These are phyloP conservation scores for Euphorbia pulcherrima DNA, from an alignment of 345 rosid species.

Conservation along the genomic window DNA sequence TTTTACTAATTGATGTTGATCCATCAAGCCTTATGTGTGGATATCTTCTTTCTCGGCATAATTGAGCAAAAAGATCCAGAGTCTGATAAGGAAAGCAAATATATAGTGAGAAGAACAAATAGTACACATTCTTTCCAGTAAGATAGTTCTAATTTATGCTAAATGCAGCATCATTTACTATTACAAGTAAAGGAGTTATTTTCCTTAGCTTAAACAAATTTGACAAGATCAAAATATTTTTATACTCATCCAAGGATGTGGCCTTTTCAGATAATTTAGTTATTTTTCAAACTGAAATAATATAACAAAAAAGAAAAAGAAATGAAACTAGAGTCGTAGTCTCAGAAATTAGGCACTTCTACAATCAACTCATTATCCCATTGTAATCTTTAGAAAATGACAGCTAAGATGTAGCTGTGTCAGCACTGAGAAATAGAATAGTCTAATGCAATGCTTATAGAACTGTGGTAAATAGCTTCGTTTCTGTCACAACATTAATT, in stretches of 20 bases:
- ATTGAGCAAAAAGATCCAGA: conserved; percentile 90
- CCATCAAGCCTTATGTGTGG: conserved; percentile 93
- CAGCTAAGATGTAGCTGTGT: not conserved
- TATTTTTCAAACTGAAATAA: not conserved
- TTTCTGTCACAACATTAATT: conserved; percentile 1
- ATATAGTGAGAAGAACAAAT: not conserved
- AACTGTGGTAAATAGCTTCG: conserved; percentile 11
- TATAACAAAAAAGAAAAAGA: not conserved
- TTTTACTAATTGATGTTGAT: conserved; percentile 86
- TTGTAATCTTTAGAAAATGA: not conserved
- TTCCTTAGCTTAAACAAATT: conserved; percentile 11
- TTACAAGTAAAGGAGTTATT: not conserved
- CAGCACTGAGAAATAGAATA: conserved; percentile 3
- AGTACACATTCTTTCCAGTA: conserved; percentile 10
- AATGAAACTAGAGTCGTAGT: too few relatives aligned
- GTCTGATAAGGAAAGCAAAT: conserved; percentile 48
- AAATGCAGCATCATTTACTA: not conserved
- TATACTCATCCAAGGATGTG: not conserved
- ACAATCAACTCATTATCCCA: not conserved
- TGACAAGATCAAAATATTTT: conserved; percentile 5
- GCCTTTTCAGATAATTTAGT: not conserved
- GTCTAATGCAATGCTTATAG: not conserved
- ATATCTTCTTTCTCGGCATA: conserved; percentile 97
- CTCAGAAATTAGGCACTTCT: conserved; percentile 1
- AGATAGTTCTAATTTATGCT: conserved; percentile 2